Conservation (phyloP, 257 asterid species). For the Sherardia arvensis region DNA sequence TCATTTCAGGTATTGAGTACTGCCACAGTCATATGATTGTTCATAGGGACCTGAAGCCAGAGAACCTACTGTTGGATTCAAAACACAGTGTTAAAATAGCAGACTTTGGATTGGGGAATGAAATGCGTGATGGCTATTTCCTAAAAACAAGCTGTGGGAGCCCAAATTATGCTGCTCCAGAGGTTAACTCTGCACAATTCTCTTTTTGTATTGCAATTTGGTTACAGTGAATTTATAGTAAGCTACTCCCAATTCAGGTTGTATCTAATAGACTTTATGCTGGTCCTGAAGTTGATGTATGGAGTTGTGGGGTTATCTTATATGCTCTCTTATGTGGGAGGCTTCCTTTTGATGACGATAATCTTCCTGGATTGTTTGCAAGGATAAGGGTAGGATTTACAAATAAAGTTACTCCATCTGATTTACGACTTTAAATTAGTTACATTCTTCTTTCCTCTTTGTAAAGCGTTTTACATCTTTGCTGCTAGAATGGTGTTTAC, state of each 20-base stretch:
- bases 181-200: slow-evolving; percentile 26
- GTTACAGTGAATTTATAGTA: background rate
- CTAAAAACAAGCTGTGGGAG: slow-evolving; percentile 60
- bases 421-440: slow-evolving; percentile 1
- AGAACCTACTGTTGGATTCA: slow-evolving; percentile 55
- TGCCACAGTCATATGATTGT: slow-evolving; percentile 50
- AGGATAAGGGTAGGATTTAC: slow-evolving; percentile 35
- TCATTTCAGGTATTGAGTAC: slow-evolving; percentile 51
- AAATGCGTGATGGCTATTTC: slow-evolving; percentile 56
- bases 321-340: slow-evolving; percentile 63
- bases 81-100: slow-evolving; percentile 42
- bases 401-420: background rate
- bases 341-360: slow-evolving; percentile 65
- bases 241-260: slow-evolving; percentile 20
- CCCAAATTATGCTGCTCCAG: slow-evolving; percentile 76
- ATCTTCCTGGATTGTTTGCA: slow-evolving; percentile 30
- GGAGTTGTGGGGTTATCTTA: slow-evolving; percentile 70
- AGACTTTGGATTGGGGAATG: slow-evolving; percentile 56
- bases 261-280: slow-evolving; percentile 42
- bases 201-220: background rate
- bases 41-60: slow-evolving; percentile 72
- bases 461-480: background rate
- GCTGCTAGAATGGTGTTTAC: slow-evolving; percentile 41
- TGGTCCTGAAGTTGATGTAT: slow-evolving; percentile 76
- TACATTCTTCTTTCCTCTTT: background rate